Evolutionary conservation across 495 filamentous ascomycete genomes (phyloP), one percentile per base, ranked within the genome.

Genomic region (Neurospora sp.): DNA sequence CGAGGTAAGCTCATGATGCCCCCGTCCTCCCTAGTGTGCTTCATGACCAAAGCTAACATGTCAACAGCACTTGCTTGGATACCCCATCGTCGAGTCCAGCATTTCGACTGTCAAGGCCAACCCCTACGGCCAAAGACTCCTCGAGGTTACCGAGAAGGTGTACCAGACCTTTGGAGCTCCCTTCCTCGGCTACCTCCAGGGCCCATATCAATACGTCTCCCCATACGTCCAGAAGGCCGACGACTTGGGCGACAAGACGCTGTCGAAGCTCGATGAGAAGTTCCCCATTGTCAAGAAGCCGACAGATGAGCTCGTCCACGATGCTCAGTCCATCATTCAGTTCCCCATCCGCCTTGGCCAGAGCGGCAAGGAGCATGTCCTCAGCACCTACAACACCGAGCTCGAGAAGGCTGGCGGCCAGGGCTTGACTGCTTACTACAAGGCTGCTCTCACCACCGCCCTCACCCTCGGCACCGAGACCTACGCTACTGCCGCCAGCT

Each of bases 261-360:
- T 99, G 75, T 85, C 78, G 73, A 89, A 88, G 76, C 88, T 98
- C 76, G 96, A 98, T 74, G 79, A 86, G 71, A 89, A 84, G 74
- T 93, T 97, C 85, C 96, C 96, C 38, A 87, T 92, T 78, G 89
- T 99, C 77, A 97, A 93, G 85, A 92, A 97, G 82, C 90, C 95
- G 27, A 94, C 93, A 11, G 83, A 89, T 46, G 93, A 93, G 80
- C 87, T 99, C 73, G 88, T 90, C 80, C 85, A 83, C 74, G 90
- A 88, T 14, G 87, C 92, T 78, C 85, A 89, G 77, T 84, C 88
- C 74, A 82, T 87, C n/a, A 88, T 90, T 40, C 87, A 85, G 74
- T 88, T 90, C 78, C 95, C 95, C 16, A 79, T 92, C 66, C 86
- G 86, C 37, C 81, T 93, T 70, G 89, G 87, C 12, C 84, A 82